A percentile compares a stretch with the other conserved stretches of the same genome.
Conservation (phyloP, 495 filamentous ascomycete species). For the Diplogelasinospora grovesii region DNA sequence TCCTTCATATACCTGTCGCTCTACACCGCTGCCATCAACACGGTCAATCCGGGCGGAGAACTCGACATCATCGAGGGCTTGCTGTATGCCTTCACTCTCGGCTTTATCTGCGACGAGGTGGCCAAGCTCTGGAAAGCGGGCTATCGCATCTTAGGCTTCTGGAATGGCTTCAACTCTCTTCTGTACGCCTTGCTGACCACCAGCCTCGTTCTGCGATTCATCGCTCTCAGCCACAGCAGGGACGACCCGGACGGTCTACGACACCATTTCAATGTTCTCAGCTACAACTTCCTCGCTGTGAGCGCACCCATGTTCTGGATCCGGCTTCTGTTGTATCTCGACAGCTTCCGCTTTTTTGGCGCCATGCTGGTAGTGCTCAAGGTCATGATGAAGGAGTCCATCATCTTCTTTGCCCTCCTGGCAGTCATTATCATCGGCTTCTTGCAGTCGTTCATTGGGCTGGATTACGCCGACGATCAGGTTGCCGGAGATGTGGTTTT, state of each 20-base stretch:
- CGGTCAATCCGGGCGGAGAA: constrained; percentile 68
- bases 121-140: constrained; percentile 91
- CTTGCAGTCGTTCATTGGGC: constrained; percentile 88
- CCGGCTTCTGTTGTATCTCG: constrained; percentile 85
- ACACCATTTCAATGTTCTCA: constrained; percentile 65
- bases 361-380: constrained; percentile 95
- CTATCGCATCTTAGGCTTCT: constrained; percentile 80
- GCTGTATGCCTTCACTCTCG: constrained; percentile 84
- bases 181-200: constrained; percentile 72
- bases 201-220: constrained; percentile 69
- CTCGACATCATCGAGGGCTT: constrained; percentile 78
- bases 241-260: constrained; percentile 44
- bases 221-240: constrained; percentile 59
- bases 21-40: constrained; percentile 88
- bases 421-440: constrained; percentile 82
- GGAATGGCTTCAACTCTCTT: constrained; percentile 86
- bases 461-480: constrained; percentile 74
- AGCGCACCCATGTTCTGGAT: constrained; percentile 96
- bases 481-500: constrained; percentile 52
- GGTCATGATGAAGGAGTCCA: constrained; percentile 98
- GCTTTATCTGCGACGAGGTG: constrained; percentile 85
- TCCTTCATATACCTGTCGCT: constrained; percentile 75
- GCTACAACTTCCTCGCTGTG: constrained; percentile 90
- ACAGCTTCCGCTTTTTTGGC: constrained; percentile 92
- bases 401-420: constrained; percentile 96